Evolutionary conservation across 768 basidiomycete species (phyloP).

Genomic region (button mushroom (Agaricus bisporus)): DNA sequence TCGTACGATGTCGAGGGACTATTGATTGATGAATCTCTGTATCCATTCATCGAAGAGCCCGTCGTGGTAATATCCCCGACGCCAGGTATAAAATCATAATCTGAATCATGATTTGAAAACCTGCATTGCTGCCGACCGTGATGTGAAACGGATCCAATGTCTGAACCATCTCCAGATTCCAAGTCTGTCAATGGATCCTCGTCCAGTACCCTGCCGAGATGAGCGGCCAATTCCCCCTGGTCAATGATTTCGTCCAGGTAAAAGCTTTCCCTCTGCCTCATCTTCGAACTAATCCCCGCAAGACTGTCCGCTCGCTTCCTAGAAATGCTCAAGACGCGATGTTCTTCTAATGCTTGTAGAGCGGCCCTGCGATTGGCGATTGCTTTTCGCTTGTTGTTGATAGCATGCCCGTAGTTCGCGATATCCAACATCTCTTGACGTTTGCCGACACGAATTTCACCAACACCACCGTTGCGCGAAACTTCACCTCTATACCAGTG

Average conservation of each 20-base stretch:
- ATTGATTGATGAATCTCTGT: constrained; percentile 7
- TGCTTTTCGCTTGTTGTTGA: constrained; percentile 27
- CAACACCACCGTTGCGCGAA: constrained; percentile 84
- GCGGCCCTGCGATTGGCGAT: constrained; percentile 17
- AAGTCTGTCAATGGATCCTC: constrained; percentile 73
- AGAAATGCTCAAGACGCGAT: constrained; percentile 18
- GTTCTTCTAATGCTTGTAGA: constrained; percentile 21
- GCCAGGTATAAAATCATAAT: constrained; percentile 21
- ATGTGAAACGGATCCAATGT: constrained; percentile 28
- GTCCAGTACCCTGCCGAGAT: constrained; percentile 58
- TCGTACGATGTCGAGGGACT: neutral
- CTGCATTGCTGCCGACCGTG: constrained; percentile 15
- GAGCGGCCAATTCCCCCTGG: constrained; percentile 29
- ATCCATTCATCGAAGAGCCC: constrained; percentile 16
- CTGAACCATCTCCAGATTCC: constrained; percentile 45
- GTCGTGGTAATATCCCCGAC: constrained; percentile 18
- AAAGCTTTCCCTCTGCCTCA: constrained; percentile 57
- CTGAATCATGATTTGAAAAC: constrained; percentile 16
- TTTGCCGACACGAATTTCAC: constrained; percentile 69
- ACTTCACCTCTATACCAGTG: constrained; percentile 90
- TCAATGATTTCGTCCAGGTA: constrained; percentile 48
- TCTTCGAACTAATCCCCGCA: constrained; percentile 45
- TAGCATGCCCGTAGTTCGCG: constrained; percentile 73
- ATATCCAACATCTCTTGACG: constrained; percentile 85
- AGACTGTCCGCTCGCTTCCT: constrained; percentile 65